Conservation (phyloP, 108 stramenopile genomes). For the Ochromonas danica region DNA sequence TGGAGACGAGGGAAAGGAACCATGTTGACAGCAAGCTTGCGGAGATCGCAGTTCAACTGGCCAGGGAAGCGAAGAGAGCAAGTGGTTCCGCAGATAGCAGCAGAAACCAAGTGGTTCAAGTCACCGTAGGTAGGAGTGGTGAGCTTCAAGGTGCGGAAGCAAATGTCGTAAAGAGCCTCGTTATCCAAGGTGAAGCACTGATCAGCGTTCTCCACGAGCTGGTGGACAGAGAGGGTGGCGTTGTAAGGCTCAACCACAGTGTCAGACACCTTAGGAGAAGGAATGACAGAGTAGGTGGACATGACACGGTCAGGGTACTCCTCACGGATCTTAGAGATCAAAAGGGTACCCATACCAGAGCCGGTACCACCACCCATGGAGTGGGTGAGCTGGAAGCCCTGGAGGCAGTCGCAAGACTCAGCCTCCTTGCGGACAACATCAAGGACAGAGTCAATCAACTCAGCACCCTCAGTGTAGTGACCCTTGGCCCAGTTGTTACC, state of each 20-base stretch:
- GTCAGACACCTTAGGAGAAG: slow-evolving; percentile 63
- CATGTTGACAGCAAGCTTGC: slow-evolving; percentile 75
- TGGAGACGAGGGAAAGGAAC: slow-evolving; percentile 76
- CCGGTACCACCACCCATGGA: slow-evolving; percentile 45
- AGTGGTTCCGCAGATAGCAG: slow-evolving; percentile 70
- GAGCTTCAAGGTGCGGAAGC: slow-evolving; percentile 75
- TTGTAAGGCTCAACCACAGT: slow-evolving; percentile 83
- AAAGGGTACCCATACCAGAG: slow-evolving; percentile 42
- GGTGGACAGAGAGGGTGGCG: slow-evolving; percentile 45
- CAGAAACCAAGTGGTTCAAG: slow-evolving; percentile 72
- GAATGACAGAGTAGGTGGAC: slow-evolving; percentile 40
- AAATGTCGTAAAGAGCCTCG: slow-evolving; percentile 56
- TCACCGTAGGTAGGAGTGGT: slow-evolving; percentile 73
- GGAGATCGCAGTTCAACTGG: slow-evolving; percentile 73
- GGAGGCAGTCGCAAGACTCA: slow-evolving; percentile 38
- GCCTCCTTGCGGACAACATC: slow-evolving; percentile 38
- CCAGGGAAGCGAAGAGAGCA: slow-evolving; percentile 75
- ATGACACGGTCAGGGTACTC: slow-evolving; percentile 40
- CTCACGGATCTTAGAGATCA: slow-evolving; percentile 41
- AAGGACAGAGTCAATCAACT: slow-evolving; percentile 36
- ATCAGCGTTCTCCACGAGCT: slow-evolving; percentile 46
- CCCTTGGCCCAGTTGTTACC: slow-evolving; percentile 40
- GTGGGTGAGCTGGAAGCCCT: slow-evolving; percentile 42
- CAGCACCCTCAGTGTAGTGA: slow-evolving; percentile 40
- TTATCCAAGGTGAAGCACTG: slow-evolving; percentile 45